Evolutionary conservation across 2,329 filamentous ascomycete species (phyloP).

Genomic region (Aspergillus sp.): DNA sequence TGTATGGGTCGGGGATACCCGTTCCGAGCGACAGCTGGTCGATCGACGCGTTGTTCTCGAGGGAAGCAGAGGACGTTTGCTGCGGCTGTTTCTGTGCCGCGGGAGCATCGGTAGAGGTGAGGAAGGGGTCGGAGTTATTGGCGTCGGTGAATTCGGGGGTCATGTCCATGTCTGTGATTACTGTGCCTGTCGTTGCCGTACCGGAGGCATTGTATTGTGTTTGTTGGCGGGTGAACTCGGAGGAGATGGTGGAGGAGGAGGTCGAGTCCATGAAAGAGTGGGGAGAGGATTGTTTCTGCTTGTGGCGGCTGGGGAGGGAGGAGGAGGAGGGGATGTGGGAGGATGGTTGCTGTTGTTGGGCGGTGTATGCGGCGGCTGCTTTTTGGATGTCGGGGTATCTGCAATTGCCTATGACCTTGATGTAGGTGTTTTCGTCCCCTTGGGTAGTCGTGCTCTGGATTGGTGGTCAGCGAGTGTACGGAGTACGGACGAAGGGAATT

Average conservation of each 20-base stretch:
- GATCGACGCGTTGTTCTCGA: neutral
- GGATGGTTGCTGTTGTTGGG: neutral
- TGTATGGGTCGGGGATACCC: slow-evolving; percentile 1
- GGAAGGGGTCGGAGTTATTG: neutral
- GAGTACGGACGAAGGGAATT: neutral
- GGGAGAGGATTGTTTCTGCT: slow-evolving; percentile 16
- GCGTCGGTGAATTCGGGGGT: slow-evolving; percentile 29
- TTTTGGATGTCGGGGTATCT: neutral
- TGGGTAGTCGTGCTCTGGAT: neutral
- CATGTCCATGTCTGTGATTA: slow-evolving; percentile 30
- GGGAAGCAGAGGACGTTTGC: neutral
- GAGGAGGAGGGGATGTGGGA: slow-evolving; percentile 3
- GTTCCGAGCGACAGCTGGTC: neutral
- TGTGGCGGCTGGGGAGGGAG: slow-evolving; percentile 28
- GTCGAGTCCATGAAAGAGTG: slow-evolving; percentile 1
- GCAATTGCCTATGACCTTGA: neutral
- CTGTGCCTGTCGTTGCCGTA: neutral
- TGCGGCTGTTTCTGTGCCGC: slow-evolving; percentile 14
- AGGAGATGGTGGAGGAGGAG: slow-evolving; percentile 6
- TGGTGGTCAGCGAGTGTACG: neutral
- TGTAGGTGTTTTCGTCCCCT: neutral
- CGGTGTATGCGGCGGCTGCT: neutral
- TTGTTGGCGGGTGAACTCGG: neutral
- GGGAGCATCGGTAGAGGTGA: slow-evolving; percentile 11
- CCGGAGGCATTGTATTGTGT: neutral